Conservation (phyloP, 176 grass and related monocot genomes). For the Hordeum marinum region DNA sequence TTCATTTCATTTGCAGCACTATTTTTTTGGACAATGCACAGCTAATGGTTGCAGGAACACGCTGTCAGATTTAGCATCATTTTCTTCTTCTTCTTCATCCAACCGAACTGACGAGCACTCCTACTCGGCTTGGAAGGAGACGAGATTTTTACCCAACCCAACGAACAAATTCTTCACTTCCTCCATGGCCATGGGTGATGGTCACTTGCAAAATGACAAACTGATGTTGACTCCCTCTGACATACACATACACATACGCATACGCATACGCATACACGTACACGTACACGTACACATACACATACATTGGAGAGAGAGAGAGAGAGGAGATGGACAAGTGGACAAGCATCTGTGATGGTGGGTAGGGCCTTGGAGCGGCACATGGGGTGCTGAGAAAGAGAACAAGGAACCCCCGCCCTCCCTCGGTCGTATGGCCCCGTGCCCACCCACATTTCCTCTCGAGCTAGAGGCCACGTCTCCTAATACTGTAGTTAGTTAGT, state of each 20-base stretch:
- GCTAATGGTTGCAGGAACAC: background rate
- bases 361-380: conserved; percentile 5
- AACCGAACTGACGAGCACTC: background rate
- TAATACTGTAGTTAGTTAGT: background rate
- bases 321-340: background rate
- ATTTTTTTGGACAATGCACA: background rate
- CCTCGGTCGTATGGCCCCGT: background rate
- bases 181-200: background rate
- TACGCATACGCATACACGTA: too few species aligned
- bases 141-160: conserved; percentile 13
- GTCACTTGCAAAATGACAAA: conserved; percentile 20
- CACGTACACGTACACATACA: too few species aligned
- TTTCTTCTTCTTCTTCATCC: background rate
- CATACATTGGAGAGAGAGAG: too few species aligned
- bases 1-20: background rate
- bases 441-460: background rate
- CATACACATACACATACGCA: too few species aligned
- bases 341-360: background rate
- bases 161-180: background rate
- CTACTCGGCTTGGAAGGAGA: background rate
- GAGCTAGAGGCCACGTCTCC: background rate
- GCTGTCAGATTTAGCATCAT: background rate
- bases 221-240: background rate
- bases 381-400: conserved; percentile 51
- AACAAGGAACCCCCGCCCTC: background rate